Evolutionary conservation across 2,329 filamentous ascomycete genomes (phyloP), one percentile per base, ranked within the genome.

Genomic region (Albifimbria verrucaria): DNA sequence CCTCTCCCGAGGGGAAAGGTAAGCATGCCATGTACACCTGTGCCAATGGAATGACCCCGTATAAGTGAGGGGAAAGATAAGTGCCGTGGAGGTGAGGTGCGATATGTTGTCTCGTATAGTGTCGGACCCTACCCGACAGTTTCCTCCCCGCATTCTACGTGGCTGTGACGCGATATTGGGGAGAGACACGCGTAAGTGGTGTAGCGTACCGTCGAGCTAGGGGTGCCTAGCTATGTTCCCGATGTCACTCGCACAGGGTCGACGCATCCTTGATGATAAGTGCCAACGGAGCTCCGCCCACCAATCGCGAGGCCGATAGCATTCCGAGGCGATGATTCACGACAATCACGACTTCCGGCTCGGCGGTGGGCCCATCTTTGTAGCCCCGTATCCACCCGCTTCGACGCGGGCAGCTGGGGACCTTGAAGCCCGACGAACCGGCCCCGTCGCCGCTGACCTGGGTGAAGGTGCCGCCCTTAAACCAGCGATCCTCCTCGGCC

Each of bases 391-490:
- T 71, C 64, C 36, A 86, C 74, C 71, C 85, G 92, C 77, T 97
- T 97, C 51, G 75, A 80, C 23, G 82, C 74, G 17, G 90, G 91
- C 59, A 93, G 67, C 2, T 80, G 80, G 93, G 92, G 39, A 95
- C 88, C 71, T 92, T 96, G 80, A 97, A 96, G 1, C 84, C 87
- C 49, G 79, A 66, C 49, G 58, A 58, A 57, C 83, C 83, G 22
- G 83, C 82, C 22, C 65, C 65, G 11, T 65, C 69, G 15, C 76
- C 75, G 10, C 85, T 85, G 52, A 96, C 82, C 69, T 97, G 92
- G 9, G 94, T 97, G 66, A 99, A 99, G 0, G 90, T 92, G n/a
- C 94, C 94, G 46, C 91, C 90, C 72, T 94, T 96, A 77, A 99
- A 99, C 88, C 92, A 99, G 36, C 91, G 80, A 67, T 97, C 93